A percentile compares a stretch with the other conserved stretches of the same genome.
phyloP scores from a whole-genome alignment of 169 alveolate species.

The Cryptosporidium sp. region DNA sequence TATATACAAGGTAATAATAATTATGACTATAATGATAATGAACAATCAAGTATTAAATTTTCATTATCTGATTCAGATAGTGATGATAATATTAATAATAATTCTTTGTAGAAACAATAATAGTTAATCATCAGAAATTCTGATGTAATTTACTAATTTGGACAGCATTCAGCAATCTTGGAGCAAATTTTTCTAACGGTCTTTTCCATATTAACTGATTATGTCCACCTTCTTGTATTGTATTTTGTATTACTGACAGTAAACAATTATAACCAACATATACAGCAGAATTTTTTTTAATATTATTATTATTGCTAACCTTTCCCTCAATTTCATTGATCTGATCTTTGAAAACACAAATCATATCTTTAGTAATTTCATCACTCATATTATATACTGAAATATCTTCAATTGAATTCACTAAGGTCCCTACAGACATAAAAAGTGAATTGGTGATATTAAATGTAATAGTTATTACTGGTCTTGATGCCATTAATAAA shows the following conservation, averaged over 20 bases:
- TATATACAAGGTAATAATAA: neutral
- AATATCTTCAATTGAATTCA: conserved; percentile 43
- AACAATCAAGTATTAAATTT: neutral
- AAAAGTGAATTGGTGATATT: conserved; percentile 53
- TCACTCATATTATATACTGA: conserved; percentile 35
- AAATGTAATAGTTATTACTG: conserved; percentile 48
- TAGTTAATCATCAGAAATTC: conserved; percentile 9
- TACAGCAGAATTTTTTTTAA: conserved; percentile 35
- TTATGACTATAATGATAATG: neutral
- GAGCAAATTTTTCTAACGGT: conserved; percentile 72
- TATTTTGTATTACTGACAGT: conserved; percentile 58
- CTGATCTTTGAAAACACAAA: conserved; percentile 52
- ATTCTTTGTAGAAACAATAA: neutral
- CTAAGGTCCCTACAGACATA: conserved; percentile 55
- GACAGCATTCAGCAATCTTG: conserved; percentile 67
- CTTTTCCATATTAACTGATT: conserved; percentile 68
- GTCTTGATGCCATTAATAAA: conserved; percentile 46
- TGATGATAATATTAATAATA: neutral
- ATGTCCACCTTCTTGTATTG: conserved; percentile 67
- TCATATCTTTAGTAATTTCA: conserved; percentile 28
- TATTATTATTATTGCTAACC: neutral
- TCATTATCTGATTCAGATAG: neutral
- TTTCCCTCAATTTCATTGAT: neutral
- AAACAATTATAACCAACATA: conserved; percentile 65
- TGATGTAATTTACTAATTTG: conserved; percentile 71